phyloP scores from a whole-genome alignment of 306 rosid genomes.

The Trichosanthes cucumerina region DNA sequence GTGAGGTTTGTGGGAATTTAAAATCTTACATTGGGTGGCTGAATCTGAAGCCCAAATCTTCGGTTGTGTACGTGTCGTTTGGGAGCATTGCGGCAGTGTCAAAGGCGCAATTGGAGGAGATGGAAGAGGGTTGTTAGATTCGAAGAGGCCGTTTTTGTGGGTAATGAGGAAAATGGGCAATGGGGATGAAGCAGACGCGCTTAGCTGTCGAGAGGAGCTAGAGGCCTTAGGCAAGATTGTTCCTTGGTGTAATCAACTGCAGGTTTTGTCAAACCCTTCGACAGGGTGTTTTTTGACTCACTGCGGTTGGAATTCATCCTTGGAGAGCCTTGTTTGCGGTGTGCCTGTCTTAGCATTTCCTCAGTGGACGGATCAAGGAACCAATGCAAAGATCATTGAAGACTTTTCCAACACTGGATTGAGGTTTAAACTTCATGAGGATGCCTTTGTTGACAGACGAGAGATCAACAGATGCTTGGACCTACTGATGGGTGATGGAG shows the following conservation, averaged over 20 bases:
- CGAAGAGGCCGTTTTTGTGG: constrained; percentile 28
- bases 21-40: neutral
- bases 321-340: constrained; percentile 10
- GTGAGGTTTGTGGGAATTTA: neutral
- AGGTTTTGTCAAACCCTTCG: neutral
- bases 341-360: constrained; percentile 16
- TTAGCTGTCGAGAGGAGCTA: constrained; percentile 14
- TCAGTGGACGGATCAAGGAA: constrained; percentile 5
- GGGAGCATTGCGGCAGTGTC: constrained; percentile 1
- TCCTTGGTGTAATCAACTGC: constrained; percentile 9
- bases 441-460: constrained; percentile 2
- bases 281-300: constrained; percentile 6
- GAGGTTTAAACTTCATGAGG: neutral
- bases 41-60: constrained; percentile 3
- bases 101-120: constrained; percentile 44
- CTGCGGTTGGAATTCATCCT: constrained; percentile 14
- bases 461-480: constrained; percentile 18
- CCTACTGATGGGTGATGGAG: constrained; percentile 8
- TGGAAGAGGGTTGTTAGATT: constrained; percentile 42
- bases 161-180: constrained; percentile 1
- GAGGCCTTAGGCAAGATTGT: constrained; percentile 10
- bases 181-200: neutral
- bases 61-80: constrained; percentile 12
- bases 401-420: neutral
- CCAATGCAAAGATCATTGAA: constrained; percentile 7